Percentiles rank a stretch among this genome's conserved stretches.
Evolutionary conservation across 2,329 filamentous ascomycete species (phyloP).

Genomic region (Aureobasidium sp.): DNA sequence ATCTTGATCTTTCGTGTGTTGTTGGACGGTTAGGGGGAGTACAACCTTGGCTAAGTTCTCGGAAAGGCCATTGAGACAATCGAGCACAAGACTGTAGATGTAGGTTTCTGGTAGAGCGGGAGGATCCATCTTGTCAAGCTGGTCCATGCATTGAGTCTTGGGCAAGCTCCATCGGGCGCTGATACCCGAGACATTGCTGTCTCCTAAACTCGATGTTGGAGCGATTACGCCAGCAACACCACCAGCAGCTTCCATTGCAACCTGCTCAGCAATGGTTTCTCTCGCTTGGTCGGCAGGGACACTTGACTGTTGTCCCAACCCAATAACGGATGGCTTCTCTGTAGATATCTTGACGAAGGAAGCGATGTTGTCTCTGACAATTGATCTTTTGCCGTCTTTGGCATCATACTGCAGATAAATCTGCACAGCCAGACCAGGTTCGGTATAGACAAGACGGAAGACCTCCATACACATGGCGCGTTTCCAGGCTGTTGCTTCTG

Average conservation of each 20-base stretch:
- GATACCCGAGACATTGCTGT: constrained; percentile 64
- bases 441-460: constrained; percentile 76
- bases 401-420: constrained; percentile 78
- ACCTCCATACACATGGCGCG: constrained; percentile 86
- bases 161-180: constrained; percentile 88
- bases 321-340: constrained; percentile 83
- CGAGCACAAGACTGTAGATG: constrained; percentile 79
- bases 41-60: constrained; percentile 92
- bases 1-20: constrained; percentile 18
- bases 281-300: constrained; percentile 60
- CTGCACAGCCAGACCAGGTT: constrained; percentile 67
- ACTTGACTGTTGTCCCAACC: constrained; percentile 81
- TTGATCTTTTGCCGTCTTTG: constrained; percentile 61
- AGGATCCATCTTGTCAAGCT: constrained; percentile 84
- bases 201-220: constrained; percentile 59
- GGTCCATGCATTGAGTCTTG: constrained; percentile 82
- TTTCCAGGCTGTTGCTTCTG: constrained; percentile 76
- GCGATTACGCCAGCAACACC: constrained; percentile 84
- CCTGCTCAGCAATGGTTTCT: constrained; percentile 64
- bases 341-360: constrained; percentile 88
- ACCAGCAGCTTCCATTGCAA: constrained; percentile 73
- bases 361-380: constrained; percentile 76
- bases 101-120: constrained; percentile 85
- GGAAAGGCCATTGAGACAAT: constrained; percentile 82
- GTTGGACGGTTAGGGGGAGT: constrained; percentile 77